phyloP scores from a whole-genome alignment of 768 basidiomycete genomes.

The Mrakia blollopis region DNA sequence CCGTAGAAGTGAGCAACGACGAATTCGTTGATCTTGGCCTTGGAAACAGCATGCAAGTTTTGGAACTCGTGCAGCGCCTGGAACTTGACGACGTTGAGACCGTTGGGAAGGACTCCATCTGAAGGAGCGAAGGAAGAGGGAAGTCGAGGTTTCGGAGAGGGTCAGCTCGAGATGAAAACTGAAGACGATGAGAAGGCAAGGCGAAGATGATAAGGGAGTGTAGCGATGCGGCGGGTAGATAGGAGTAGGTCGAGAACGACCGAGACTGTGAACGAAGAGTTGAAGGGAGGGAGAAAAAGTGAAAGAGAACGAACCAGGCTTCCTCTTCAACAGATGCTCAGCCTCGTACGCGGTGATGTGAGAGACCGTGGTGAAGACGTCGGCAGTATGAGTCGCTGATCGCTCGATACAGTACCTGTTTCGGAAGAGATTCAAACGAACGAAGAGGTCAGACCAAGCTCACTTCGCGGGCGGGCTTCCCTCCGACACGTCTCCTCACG shows the following conservation, averaged over 20 bases:
- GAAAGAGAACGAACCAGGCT: slow-evolving; percentile 51
- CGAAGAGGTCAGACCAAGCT: slow-evolving; percentile 12
- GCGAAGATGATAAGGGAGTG: too few relatives aligned
- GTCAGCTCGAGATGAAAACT: slow-evolving; percentile 56
- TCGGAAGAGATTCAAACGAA: neutral
- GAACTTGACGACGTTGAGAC: slow-evolving; percentile 97
- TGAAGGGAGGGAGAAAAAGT: neutral
- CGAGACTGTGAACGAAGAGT: too few relatives aligned
- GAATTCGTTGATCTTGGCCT: slow-evolving; percentile 98
- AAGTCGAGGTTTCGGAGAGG: slow-evolving; percentile 28
- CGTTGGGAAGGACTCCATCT: slow-evolving; percentile 94
- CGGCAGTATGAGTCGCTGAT: slow-evolving; percentile 86
- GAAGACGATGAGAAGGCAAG: slow-evolving; percentile 53
- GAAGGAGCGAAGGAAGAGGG: slow-evolving; percentile 36
- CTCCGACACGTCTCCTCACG: neutral
- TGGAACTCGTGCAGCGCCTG: slow-evolving; percentile 99
- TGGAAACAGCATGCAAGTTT: slow-evolving; percentile 84
- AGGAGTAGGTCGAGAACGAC: too few relatives aligned
- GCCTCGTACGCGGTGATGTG: slow-evolving; percentile 98
- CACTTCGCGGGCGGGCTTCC: neutral
- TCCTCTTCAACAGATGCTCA: slow-evolving; percentile 93
- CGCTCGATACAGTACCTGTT: slow-evolving; percentile 87
- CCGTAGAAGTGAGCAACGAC: slow-evolving; percentile 97
- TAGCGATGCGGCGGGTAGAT: too few relatives aligned
- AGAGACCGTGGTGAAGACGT: slow-evolving; percentile 96